These are phyloP conservation scores for Boletus calvinii DNA, from an alignment of 1,284 basidiomycete genomes.

Conservation along the genomic window DNA sequence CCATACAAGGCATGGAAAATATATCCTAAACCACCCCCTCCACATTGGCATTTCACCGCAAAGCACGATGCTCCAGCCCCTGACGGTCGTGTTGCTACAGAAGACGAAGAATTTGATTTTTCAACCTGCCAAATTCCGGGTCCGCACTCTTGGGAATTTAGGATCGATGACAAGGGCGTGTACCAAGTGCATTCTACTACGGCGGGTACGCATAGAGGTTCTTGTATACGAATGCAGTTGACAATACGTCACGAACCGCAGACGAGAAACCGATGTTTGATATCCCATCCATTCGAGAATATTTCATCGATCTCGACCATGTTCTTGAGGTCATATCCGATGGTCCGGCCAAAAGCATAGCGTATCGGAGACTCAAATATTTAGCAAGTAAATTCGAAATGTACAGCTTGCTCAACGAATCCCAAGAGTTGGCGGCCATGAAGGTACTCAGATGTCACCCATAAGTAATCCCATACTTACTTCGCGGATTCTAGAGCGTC, in stretches of 20 bases:
- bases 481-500: constrained; percentile 51
- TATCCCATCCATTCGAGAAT: constrained; percentile 88
- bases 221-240: not conserved
- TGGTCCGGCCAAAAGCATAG: constrained; percentile 95
- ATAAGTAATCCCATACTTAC: constrained; percentile 14
- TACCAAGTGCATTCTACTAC: constrained; percentile 72
- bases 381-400: constrained; percentile 95
- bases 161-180: constrained; percentile 83
- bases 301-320: constrained; percentile 96
- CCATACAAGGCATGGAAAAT: constrained; percentile 73
- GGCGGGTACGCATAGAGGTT: constrained; percentile 36
- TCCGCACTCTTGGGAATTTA: constrained; percentile 59
- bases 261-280: constrained; percentile 64
- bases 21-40: constrained; percentile 87
- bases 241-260: constrained; percentile 3
- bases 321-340: constrained; percentile 84
- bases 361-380: constrained; percentile 91
- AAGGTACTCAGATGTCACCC: constrained; percentile 55
- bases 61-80: constrained; percentile 50
- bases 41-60: constrained; percentile 87
- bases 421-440: constrained; percentile 94
- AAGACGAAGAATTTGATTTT: constrained; percentile 63
- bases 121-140: constrained; percentile 72
- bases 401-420: constrained; percentile 92
- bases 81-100: constrained; percentile 37